phyloP scores from a whole-genome alignment of 352 stramenopile species.

The Blastocystis sp. region DNA sequence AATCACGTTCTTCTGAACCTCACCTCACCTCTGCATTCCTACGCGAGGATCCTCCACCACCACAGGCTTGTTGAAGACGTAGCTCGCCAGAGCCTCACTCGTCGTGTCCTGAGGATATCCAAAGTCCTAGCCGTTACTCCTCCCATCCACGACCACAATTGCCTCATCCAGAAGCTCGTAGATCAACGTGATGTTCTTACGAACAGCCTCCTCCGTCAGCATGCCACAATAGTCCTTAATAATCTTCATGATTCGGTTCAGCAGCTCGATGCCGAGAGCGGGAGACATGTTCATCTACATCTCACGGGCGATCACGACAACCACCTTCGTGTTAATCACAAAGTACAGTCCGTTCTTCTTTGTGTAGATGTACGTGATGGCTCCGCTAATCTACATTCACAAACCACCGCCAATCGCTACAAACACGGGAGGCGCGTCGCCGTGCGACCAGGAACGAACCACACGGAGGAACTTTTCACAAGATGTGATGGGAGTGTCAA shows the following conservation, averaged over 20 bases:
- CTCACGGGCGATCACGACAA: not conserved
- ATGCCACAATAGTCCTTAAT: conserved; percentile 99
- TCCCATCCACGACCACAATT: conserved; percentile 62
- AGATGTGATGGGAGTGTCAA: conserved; percentile 58
- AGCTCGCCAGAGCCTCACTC: conserved; percentile 88
- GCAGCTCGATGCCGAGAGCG: conserved; percentile 84
- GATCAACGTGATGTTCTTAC: conserved; percentile 97
- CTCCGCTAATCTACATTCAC: conserved; percentile 72
- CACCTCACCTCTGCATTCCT: not conserved
- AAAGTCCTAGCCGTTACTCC: conserved; percentile 75
- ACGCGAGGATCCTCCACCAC: not conserved
- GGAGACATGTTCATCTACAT: conserved; percentile 80
- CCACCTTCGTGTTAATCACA: conserved; percentile 78
- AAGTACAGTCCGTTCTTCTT: conserved; percentile 96
- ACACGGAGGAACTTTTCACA: conserved; percentile 95
- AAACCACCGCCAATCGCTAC: conserved; percentile 30
- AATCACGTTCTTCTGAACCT: conserved; percentile 18
- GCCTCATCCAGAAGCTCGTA: conserved; percentile 95
- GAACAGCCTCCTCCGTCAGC: conserved; percentile 89
- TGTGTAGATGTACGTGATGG: conserved; percentile 90
- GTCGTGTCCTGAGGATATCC: conserved; percentile 91
- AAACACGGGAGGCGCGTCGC: conserved; percentile 87
- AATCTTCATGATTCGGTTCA: conserved; percentile 81
- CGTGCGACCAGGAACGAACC: conserved; percentile 94
- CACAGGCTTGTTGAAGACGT: conserved; percentile 94